Percentiles rank a stretch among this genome's conserved stretches.
These are phyloP conservation scores for Salvia hispanica DNA, from an alignment of 257 asterid species.

Conservation along the genomic window DNA sequence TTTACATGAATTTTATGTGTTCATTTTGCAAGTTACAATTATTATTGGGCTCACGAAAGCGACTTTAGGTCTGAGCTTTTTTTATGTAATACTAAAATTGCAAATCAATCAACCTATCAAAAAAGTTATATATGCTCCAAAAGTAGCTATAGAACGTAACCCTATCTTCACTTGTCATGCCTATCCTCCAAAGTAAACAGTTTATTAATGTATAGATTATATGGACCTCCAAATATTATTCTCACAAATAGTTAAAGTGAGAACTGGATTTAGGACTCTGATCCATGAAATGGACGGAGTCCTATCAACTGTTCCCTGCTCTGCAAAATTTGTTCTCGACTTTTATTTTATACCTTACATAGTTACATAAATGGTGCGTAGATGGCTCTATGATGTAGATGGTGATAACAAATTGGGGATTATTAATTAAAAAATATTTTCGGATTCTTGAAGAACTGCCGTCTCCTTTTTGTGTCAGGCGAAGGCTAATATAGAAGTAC, in stretches of 20 bases:
- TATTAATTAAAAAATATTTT: neutral
- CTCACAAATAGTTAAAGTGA: neutral
- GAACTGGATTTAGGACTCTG: neutral
- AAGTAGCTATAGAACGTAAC: too few species aligned
- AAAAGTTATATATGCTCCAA: too few species aligned
- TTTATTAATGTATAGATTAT: too few species aligned
- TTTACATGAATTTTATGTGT: too few species aligned
- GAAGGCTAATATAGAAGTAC: neutral
- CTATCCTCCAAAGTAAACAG: too few species aligned
- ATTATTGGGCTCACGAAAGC: too few species aligned
- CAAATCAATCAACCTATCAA: too few species aligned
- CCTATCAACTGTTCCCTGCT: neutral
- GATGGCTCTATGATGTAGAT: neutral
- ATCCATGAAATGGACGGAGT: neutral
- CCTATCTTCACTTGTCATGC: too few species aligned
- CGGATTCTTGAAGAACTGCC: neutral
- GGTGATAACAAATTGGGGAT: neutral
- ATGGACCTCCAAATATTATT: slow-evolving; percentile 4
- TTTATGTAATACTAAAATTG: too few species aligned
- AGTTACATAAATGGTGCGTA: neutral
- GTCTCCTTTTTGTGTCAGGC: neutral
- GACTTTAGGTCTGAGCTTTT: too few species aligned
- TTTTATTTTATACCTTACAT: neutral
- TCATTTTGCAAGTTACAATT: too few species aligned
- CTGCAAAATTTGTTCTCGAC: neutral